These are phyloP conservation scores for Dictyostelium purpureum DNA, from an alignment of 78 protist genomes.

Conservation along the genomic window DNA sequence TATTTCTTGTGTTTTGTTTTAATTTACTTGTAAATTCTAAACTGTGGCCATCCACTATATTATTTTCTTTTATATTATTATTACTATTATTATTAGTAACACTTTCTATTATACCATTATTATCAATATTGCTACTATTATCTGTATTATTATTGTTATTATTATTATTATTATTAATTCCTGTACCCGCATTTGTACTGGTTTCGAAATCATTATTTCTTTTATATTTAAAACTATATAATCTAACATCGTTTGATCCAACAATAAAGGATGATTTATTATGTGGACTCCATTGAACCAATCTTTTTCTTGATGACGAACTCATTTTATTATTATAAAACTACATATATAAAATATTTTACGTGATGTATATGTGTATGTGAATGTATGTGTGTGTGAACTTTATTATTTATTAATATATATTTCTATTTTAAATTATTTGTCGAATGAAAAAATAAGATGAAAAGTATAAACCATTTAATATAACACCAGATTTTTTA, in stretches of 20 bases:
- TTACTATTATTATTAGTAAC: background rate
- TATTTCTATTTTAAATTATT: background rate
- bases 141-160: background rate
- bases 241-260: constrained; percentile 61
- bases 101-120: background rate
- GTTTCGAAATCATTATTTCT: background rate
- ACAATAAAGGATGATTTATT: constrained; percentile 40
- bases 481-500: background rate
- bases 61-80: background rate
- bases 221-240: constrained; percentile 42
- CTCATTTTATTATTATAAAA: background rate
- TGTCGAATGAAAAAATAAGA: too few species aligned
- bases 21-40: background rate
- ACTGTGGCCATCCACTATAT: background rate
- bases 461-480: too few species aligned
- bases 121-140: background rate
- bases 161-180: background rate
- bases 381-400: background rate
- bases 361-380: background rate
- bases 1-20: background rate
- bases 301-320: constrained; percentile 14
- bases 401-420: too few species aligned
- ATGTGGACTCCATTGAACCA: constrained; percentile 64
- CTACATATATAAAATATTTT: background rate
- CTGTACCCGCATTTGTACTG: background rate